Evolutionary conservation across 345 rosid genomes (phyloP).

Genomic region (Citrus reticulata): DNA sequence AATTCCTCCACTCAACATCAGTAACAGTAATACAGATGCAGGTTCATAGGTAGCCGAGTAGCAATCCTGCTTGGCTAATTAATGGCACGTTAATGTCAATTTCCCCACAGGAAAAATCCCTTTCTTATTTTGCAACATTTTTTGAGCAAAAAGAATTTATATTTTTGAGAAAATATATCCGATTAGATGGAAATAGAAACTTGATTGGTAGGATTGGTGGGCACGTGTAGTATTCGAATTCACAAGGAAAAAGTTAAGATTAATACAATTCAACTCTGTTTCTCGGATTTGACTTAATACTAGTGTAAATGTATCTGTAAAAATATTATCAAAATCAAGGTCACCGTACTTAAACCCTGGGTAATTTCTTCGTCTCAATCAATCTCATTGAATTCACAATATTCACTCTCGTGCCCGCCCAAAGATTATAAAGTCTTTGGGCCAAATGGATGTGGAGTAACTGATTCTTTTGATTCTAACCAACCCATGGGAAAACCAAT

Average conservation of each 20-base stretch:
- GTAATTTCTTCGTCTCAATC: too few relatives aligned
- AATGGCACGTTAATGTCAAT: not conserved
- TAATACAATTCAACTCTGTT: not conserved
- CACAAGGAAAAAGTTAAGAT: not conserved
- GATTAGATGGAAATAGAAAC: not conserved
- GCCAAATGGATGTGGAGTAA: too few relatives aligned
- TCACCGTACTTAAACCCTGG: too few relatives aligned
- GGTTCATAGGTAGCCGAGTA: not conserved
- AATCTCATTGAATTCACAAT: too few relatives aligned
- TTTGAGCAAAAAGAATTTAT: not conserved
- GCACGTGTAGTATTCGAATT: too few relatives aligned
- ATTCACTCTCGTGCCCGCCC: not conserved
- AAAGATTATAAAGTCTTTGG: too few relatives aligned
- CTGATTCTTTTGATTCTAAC: not conserved
- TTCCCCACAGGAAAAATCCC: not conserved
- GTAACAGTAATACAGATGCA: not conserved
- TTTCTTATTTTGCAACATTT: not conserved
- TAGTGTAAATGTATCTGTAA: not conserved
- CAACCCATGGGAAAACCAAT: not conserved
- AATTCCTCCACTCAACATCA: constrained; percentile 2
- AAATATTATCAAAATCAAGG: too few relatives aligned
- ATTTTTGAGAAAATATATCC: not conserved
- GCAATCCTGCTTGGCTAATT: too few relatives aligned
- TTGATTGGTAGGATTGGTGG: not conserved
- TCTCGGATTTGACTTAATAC: not conserved